Conservation (phyloP, 768 basidiomycete species). For the Coprinellus aureogranulatus region DNA sequence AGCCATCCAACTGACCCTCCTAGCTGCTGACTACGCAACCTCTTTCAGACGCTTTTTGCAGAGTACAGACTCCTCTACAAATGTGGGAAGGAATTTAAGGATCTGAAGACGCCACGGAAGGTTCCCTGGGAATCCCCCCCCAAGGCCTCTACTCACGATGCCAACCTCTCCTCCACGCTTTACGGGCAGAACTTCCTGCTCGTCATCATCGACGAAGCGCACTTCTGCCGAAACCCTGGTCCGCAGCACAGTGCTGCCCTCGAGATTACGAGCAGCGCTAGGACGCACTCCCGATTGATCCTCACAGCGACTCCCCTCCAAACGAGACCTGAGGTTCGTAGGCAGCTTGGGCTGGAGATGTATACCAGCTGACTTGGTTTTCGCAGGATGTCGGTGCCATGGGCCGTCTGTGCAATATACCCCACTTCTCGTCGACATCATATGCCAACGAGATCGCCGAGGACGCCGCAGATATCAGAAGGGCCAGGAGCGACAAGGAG, state of each 20-base stretch:
- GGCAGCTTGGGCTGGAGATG: too few species aligned
- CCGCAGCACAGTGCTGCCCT: not conserved
- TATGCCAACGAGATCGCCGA: constrained; percentile 1
- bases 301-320: constrained; percentile 30
- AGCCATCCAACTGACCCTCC: too few species aligned
- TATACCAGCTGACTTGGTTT: not conserved
- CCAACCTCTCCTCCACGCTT: not conserved
- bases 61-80: not conserved
- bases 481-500: not conserved
- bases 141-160: not conserved
- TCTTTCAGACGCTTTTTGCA: too few species aligned
- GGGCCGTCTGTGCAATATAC: constrained; percentile 7
- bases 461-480: not conserved
- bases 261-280: not conserved
- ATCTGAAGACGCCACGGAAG: not conserved
- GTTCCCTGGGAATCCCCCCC: not conserved
- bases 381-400: constrained; percentile 9
- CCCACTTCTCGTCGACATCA: constrained; percentile 7
- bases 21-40: too few species aligned
- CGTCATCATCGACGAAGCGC: constrained; percentile 7
- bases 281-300: constrained; percentile 12
- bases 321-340: constrained; percentile 19
- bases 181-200: not conserved
- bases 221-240: not conserved
- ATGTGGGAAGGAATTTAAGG: too few species aligned